phyloP scores from a whole-genome alignment of 768 basidiomycete species.

The Pleurotus pulmonarius region DNA sequence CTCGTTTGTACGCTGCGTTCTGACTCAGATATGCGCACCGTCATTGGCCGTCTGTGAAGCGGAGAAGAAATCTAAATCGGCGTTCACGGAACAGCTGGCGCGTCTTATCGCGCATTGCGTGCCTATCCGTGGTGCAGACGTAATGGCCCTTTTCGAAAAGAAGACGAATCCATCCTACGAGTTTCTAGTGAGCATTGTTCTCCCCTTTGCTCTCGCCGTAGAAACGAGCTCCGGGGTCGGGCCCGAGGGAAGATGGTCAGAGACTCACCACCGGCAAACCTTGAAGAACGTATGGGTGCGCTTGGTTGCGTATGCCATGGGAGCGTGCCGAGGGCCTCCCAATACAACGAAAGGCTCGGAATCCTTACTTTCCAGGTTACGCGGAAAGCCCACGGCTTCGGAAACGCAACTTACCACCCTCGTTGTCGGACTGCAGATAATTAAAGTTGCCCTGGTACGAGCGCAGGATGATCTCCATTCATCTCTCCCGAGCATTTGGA shows the following conservation, averaged over 20 bases:
- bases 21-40: conserved; percentile 40
- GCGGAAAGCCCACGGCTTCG: conserved; percentile 1
- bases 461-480: conserved; percentile 57
- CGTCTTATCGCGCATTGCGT: conserved; percentile 40
- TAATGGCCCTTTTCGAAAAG: conserved; percentile 54
- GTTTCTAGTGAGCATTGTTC: conserved; percentile 59
- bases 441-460: conserved; percentile 65
- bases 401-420: conserved; percentile 35
- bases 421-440: conserved; percentile 56
- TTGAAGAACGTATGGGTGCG: conserved; percentile 57
- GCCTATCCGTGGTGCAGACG: conserved; percentile 46
- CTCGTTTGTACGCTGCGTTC: conserved; percentile 43
- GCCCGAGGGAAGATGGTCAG: conserved; percentile 35
- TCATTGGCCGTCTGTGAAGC: conserved; percentile 46
- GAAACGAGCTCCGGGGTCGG: conserved; percentile 45
- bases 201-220: conserved; percentile 56
- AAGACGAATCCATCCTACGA: conserved; percentile 46
- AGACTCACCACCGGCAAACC: conserved; percentile 42
- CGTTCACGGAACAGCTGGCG: conserved; percentile 37
- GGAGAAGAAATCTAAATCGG: conserved; percentile 35
- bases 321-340: conserved; percentile 34
- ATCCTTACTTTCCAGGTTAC: conserved; percentile 19
- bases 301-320: conserved; percentile 55
- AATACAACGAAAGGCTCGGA: conserved; percentile 38
- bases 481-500: conserved; percentile 58